A percentile compares a stretch with the other conserved stretches of the same genome.
These are phyloP conservation scores for Microstroma glucosiphilum DNA, from an alignment of 1,284 basidiomycete species.

Conservation along the genomic window DNA sequence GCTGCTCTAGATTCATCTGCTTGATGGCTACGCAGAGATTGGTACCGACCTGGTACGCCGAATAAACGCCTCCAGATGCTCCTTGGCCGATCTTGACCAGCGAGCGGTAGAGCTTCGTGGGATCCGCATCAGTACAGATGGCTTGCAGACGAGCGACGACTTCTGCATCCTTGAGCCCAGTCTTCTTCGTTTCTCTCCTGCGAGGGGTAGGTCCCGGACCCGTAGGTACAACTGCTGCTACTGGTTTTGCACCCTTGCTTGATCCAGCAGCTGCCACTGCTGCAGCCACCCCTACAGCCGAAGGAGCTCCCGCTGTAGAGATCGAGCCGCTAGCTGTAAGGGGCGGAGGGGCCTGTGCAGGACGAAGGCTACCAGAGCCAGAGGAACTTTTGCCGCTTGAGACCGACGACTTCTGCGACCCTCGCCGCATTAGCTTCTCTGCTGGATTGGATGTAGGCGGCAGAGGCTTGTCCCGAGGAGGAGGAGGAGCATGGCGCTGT, in stretches of 20 bases:
- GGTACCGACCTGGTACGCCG: constrained; percentile 90
- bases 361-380: constrained; percentile 14
- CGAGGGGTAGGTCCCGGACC: constrained; percentile 62
- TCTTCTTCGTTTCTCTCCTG: constrained; percentile 66
- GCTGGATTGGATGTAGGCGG: background rate
- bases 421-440: constrained; percentile 1
- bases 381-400: constrained; percentile 8
- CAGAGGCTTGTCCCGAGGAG: background rate
- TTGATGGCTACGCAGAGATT: constrained; percentile 96
- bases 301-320: constrained; percentile 5
- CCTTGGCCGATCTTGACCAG: constrained; percentile 96
- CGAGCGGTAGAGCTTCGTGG: constrained; percentile 83
- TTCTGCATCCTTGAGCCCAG: constrained; percentile 71
- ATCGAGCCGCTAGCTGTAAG: constrained; percentile 10
- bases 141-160: constrained; percentile 82
- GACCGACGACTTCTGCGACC: background rate
- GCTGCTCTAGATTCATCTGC: constrained; percentile 99
- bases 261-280: constrained; percentile 13
- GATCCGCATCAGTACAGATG: constrained; percentile 96
- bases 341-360: constrained; percentile 20
- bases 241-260: constrained; percentile 13
- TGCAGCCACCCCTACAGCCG: background rate
- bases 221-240: constrained; percentile 1
- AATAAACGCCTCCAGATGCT: constrained; percentile 97
- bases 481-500: background rate